Evolutionary conservation across 73 alveolate species (phyloP).

Genomic region (Tetrahymena elliotti): DNA sequence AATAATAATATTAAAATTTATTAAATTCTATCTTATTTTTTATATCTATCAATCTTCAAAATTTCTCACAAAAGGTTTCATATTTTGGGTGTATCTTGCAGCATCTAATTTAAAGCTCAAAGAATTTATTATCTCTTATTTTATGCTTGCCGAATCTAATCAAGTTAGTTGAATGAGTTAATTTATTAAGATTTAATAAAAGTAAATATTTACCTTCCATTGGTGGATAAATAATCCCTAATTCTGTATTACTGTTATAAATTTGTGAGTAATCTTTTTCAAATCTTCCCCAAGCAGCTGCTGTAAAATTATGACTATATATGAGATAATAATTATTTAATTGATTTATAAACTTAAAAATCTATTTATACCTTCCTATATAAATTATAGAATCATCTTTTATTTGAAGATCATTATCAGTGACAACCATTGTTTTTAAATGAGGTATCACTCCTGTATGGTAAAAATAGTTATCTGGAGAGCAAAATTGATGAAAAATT

Average conservation of each 20-base stretch:
- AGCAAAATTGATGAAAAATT: constrained; percentile 3
- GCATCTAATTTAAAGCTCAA: not conserved
- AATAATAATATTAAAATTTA: not conserved
- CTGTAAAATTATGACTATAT: constrained; percentile 18
- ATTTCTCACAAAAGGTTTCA: not conserved
- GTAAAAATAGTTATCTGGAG: constrained; percentile 15
- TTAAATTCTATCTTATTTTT: not conserved
- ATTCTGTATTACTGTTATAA: constrained; percentile 25
- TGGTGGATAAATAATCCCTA: constrained; percentile 28
- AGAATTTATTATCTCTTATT: not conserved
- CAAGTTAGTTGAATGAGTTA: not conserved
- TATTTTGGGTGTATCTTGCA: not conserved
- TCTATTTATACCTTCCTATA: constrained; percentile 1
- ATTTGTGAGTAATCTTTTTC: constrained; percentile 25
- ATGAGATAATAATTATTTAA: not conserved
- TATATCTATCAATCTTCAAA: not conserved
- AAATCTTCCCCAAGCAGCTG: constrained; percentile 43
- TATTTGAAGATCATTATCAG: constrained; percentile 7
- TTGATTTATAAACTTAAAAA: not conserved
- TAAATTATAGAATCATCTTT: constrained; percentile 17
- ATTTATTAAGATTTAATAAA: not conserved
- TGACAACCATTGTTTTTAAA: constrained; percentile 23
- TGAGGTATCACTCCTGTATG: constrained; percentile 39
- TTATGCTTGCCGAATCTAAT: not conserved
- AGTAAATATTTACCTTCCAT: not conserved